Percentiles rank a stretch among this genome's conserved stretches.
phyloP scores from a whole-genome alignment of 2,329 filamentous ascomycete species.

The Lasiodiplodia gonubiensis region DNA sequence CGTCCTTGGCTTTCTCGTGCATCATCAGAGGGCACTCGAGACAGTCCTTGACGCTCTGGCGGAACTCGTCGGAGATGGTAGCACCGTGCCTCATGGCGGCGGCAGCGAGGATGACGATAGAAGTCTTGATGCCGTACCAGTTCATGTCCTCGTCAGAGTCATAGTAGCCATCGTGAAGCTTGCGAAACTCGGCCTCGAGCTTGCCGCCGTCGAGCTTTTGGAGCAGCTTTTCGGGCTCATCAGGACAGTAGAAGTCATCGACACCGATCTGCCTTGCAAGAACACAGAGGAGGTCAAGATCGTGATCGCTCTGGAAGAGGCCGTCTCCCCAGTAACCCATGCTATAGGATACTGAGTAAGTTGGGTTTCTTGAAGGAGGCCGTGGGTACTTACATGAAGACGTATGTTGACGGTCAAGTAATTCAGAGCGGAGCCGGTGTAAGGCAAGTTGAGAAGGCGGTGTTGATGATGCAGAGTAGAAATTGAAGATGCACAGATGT shows the following conservation, averaged over 20 bases:
- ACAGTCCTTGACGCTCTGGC: background rate
- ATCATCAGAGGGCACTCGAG: background rate
- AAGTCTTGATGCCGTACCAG: background rate
- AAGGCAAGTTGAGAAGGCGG: background rate
- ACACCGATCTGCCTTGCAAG: background rate
- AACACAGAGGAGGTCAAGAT: background rate
- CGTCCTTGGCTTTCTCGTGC: background rate
- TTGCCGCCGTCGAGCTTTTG: slow-evolving; percentile 2
- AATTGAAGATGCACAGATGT: background rate
- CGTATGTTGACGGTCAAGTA: background rate
- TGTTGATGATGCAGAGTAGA: background rate
- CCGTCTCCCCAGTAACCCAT: background rate
- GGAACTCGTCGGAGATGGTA: background rate
- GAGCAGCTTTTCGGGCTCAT: background rate
- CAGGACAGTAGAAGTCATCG: background rate
- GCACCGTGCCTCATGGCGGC: slow-evolving; percentile 1
- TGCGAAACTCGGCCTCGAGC: background rate
- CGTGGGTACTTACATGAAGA: background rate
- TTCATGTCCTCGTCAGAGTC: background rate
- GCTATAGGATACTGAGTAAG: background rate
- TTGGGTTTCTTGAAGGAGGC: background rate
- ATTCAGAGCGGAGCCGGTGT: background rate
- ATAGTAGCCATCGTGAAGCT: background rate
- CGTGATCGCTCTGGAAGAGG: background rate
- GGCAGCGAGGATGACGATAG: background rate